Conservation (phyloP, 2,329 filamentous ascomycete genomes). For the Cercospora berteroae region DNA sequence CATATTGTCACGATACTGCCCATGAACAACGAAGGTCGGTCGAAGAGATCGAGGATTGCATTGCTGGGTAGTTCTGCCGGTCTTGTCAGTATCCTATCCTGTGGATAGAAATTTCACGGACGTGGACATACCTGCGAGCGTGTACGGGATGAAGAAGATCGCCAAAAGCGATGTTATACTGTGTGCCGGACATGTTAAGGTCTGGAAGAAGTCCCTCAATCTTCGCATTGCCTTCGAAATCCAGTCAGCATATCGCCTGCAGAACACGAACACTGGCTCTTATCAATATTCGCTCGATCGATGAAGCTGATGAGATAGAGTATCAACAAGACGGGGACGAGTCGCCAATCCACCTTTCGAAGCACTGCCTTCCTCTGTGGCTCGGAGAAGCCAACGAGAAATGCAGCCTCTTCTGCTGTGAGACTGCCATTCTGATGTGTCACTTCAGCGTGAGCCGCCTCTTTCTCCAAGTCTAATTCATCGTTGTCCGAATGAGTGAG, state of each 20-base stretch:
- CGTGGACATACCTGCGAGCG: background rate
- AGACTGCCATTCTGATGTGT: background rate
- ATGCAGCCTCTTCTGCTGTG: background rate
- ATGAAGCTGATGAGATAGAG: constrained; percentile 35
- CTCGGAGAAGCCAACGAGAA: background rate
- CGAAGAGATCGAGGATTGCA: background rate
- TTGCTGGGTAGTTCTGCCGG: background rate
- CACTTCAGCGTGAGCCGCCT: background rate
- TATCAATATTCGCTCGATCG: constrained; percentile 35
- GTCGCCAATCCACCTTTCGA: constrained; percentile 13
- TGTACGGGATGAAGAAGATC: background rate
- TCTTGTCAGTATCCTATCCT: background rate
- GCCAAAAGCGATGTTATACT: background rate
- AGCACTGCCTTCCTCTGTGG: background rate
- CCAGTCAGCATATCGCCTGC: background rate
- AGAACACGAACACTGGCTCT: background rate
- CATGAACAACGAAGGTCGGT: background rate
- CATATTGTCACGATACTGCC: background rate
- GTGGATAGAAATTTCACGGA: background rate
- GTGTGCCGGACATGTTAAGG: background rate
- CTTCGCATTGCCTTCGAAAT: background rate
- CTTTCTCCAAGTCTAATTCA: background rate
- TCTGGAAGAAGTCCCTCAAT: background rate
- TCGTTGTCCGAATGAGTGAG: background rate
- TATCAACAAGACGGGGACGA: background rate